Evolutionary conservation across 2,329 filamentous ascomycete species (phyloP).

Genomic region (Ceratocystis cubensis): DNA sequence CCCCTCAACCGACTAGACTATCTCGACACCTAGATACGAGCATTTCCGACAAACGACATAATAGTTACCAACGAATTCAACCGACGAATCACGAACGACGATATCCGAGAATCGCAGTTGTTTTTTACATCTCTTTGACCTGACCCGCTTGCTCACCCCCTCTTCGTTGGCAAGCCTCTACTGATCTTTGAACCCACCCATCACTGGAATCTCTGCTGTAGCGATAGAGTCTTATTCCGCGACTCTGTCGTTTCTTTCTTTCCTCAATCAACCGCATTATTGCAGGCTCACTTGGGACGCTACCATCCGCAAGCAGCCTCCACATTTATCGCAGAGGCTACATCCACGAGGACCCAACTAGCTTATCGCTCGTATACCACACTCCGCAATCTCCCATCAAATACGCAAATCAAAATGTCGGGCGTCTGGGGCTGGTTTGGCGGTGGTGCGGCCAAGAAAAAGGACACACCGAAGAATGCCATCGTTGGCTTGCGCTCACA

Average conservation of each 20-base stretch:
- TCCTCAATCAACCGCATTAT: background rate
- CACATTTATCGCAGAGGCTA: background rate
- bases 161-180: background rate
- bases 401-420: slow-evolving; percentile 17
- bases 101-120: background rate
- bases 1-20: background rate
- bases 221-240: background rate
- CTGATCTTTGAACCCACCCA: background rate
- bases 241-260: background rate
- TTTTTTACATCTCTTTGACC: background rate
- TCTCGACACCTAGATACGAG: background rate
- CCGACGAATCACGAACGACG: background rate
- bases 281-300: background rate
- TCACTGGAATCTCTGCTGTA: background rate
- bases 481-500: slow-evolving; percentile 79
- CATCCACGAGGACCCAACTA: background rate
- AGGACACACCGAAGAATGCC: slow-evolving; percentile 92
- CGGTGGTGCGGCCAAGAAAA: slow-evolving; percentile 69
- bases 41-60: background rate
- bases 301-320: background rate
- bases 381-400: background rate
- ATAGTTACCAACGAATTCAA: background rate
- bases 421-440: slow-evolving; percentile 76
- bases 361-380: background rate
- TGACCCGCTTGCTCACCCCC: background rate